Conservation (phyloP, 2,329 filamentous ascomycete genomes). For the Aureobasidium sp. region DNA sequence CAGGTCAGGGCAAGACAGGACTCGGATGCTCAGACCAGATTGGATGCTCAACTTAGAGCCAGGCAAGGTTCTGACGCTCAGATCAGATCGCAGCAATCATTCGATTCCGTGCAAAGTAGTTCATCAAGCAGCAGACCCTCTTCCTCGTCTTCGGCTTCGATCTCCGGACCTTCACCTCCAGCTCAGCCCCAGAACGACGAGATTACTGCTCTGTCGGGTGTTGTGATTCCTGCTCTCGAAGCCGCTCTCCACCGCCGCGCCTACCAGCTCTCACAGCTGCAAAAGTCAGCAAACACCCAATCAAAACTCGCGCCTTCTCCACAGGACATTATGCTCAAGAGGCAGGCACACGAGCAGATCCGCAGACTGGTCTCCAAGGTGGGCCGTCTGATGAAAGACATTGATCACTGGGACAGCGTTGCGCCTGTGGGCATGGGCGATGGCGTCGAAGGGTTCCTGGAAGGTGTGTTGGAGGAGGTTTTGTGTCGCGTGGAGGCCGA, state of each 20-base stretch:
- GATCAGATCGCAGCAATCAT: neutral
- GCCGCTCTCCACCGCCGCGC: constrained; percentile 75
- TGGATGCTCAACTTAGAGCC: neutral
- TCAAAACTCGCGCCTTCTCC: constrained; percentile 24
- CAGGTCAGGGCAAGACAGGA: neutral
- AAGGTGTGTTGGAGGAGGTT: constrained; percentile 89
- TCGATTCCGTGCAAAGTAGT: constrained; percentile 1
- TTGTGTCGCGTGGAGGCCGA: constrained; percentile 83
- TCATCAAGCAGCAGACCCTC: constrained; percentile 10
- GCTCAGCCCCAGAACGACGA: constrained; percentile 47
- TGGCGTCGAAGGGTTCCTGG: constrained; percentile 78
- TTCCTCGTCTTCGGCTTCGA: constrained; percentile 33
- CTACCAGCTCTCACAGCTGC: constrained; percentile 49
- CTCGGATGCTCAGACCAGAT: neutral
- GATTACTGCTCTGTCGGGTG: constrained; percentile 77
- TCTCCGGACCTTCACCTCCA: constrained; percentile 48
- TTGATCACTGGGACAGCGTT: constrained; percentile 78
- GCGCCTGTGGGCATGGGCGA: constrained; percentile 90
- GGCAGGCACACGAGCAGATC: constrained; percentile 74
- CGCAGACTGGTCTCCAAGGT: constrained; percentile 74
- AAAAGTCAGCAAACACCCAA: constrained; percentile 26
- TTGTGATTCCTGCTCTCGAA: constrained; percentile 87
- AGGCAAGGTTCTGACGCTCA: neutral
- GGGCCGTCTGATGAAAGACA: constrained; percentile 74
- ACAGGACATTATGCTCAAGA: constrained; percentile 32